phyloP scores from a whole-genome alignment of 1,284 basidiomycete species.

The Sphagnurus paluster region DNA sequence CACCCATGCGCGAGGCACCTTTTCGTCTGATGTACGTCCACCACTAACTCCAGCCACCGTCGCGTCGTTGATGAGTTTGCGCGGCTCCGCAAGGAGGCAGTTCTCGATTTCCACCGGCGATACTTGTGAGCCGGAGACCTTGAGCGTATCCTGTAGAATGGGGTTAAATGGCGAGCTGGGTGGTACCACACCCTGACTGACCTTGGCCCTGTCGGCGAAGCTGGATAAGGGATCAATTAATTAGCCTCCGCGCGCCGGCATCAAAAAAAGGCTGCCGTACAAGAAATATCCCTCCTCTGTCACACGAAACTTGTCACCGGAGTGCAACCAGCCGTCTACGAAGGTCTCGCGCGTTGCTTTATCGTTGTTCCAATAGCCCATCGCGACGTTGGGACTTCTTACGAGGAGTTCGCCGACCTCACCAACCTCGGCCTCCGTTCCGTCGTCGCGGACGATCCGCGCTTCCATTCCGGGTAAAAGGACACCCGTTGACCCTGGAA shows the following conservation, averaged over 20 bases:
- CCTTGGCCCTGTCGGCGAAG: slow-evolving; percentile 64
- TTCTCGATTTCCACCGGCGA: slow-evolving; percentile 75
- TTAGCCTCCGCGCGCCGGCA: neutral
- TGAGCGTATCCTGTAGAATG: slow-evolving; percentile 60
- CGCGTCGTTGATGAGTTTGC: slow-evolving; percentile 56
- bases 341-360: slow-evolving; percentile 67
- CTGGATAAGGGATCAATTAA: slow-evolving; percentile 27
- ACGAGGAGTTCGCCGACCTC: slow-evolving; percentile 71
- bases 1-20: slow-evolving; percentile 72
- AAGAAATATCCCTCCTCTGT: slow-evolving; percentile 61
- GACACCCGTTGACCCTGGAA: slow-evolving; percentile 53
- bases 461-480: slow-evolving; percentile 65
- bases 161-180: neutral
- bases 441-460: slow-evolving; percentile 60
- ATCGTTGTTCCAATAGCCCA: slow-evolving; percentile 73
- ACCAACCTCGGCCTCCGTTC: slow-evolving; percentile 49
- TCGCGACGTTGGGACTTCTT: slow-evolving; percentile 49
- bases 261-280: slow-evolving; percentile 40
- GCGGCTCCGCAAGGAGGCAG: slow-evolving; percentile 57
- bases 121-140: slow-evolving; percentile 73
- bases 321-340: slow-evolving; percentile 66
- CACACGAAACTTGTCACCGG: slow-evolving; percentile 67
- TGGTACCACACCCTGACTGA: slow-evolving; percentile 16
- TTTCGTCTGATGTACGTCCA: slow-evolving; percentile 65
- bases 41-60: slow-evolving; percentile 71